Evolutionary conservation across 2,329 filamentous ascomycete genomes (phyloP), one percentile per base, ranked within the genome.

Genomic region (Colletotrichum plurivorum): DNA sequence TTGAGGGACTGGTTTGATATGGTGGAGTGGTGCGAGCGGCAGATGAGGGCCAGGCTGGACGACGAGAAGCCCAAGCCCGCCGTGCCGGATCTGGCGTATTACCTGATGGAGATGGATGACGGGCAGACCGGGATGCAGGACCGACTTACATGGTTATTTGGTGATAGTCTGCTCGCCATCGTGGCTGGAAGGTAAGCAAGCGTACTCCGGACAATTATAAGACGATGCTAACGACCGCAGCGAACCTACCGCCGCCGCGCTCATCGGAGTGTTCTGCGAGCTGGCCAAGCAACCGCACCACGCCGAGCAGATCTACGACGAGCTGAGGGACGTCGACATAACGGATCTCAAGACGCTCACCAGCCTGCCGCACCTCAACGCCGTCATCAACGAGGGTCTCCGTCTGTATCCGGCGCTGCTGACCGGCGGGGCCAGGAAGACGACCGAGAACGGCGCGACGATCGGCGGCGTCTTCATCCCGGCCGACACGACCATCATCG

Each of bases 1-100:
- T 51, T 76, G 31, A 67, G 63, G 54, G 73, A 76, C 67, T 77
- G 75, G 75, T 64, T 68, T 48, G 55, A 72, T 25, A 72, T 67
- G 46, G 60, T 70, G 13, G 72, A 64, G 12, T 76, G 75, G 75
- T 72, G 71, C 22, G 60, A 71, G 52, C 46, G 51, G 36, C 73
- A 73, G 52, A 73, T 72, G 67, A 39, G 45, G 2, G 36, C 69
- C 13, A 71, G 60, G 48, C 52, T 74, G 13, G 52, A 68, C 20
- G 55, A 56, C 13, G 41, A 39, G 15, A 53, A 49, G 39, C 66
- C 66, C 16, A 69, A 66, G 62, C 62, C 66, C 8, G 57, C 51
- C 16, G 36, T 66, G 4, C 66, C 66, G 27, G 66, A 69, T 39
- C 66, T 69, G 4, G 66, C 66, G 31, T 22, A 69, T 18, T 69